Evolutionary conservation across 2,329 filamentous ascomycete genomes (phyloP).

Genomic region (Neofusicoccum sp.): DNA sequence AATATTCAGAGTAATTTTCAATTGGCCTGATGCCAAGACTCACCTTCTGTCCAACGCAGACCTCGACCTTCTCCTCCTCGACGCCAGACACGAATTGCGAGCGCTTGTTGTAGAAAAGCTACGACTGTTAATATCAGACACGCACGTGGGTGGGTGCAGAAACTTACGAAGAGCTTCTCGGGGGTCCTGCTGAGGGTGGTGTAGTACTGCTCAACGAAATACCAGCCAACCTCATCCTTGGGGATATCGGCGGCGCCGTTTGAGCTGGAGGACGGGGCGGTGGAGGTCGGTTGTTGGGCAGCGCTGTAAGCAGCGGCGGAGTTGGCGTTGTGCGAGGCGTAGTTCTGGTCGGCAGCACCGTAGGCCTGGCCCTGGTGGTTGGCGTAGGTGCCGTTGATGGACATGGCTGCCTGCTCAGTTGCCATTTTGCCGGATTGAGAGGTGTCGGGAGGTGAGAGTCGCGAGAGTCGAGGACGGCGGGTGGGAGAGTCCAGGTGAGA

Average conservation of each 20-base stretch:
- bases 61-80: conserved; percentile 83
- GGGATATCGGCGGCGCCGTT: conserved; percentile 45
- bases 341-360: conserved; percentile 33
- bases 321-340: conserved; percentile 28
- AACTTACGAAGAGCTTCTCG: conserved; percentile 75
- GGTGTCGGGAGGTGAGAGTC: neutral
- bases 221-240: conserved; percentile 98
- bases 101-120: conserved; percentile 90
- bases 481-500: neutral
- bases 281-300: conserved; percentile 25
- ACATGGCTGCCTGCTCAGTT: conserved; percentile 37
- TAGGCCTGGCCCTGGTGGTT: conserved; percentile 40
- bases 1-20: neutral
- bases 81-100: conserved; percentile 92
- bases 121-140: conserved; percentile 24
- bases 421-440: conserved; percentile 32
- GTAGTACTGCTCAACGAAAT: conserved; percentile 99
- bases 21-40: conserved; percentile 29
- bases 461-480: conserved; percentile 9
- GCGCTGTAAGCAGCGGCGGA: conserved; percentile 27
- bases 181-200: conserved; percentile 92
- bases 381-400: conserved; percentile 51
- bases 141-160: neutral
- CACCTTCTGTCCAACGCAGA: conserved; percentile 86
- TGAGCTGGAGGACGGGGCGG: conserved; percentile 21